Evolutionary conservation across 805 yeast genomes (phyloP), one percentile per base, ranked within the genome.

Genomic region (Kluyveromyces wickerhamii): DNA sequence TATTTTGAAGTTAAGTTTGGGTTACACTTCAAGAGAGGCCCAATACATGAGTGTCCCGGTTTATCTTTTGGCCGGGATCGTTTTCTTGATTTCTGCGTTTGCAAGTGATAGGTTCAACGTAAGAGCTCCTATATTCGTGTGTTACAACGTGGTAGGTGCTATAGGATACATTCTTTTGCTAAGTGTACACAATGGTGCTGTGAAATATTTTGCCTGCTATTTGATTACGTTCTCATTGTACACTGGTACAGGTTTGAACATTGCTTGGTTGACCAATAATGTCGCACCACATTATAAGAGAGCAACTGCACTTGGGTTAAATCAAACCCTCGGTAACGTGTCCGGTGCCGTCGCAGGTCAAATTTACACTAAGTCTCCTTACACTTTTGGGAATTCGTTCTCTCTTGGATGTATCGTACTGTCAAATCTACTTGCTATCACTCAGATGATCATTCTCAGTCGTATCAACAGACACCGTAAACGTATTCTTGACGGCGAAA

Each of bases 281-380:
- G 52, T 58, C 22, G 65, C 69, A 3, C 67, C 67, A 7, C 58
- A 56, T 36, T 66, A 59, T 49, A 62, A 62, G 36, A 57, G 71
- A 46, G 64, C 67, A 5, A 56, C 69, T 3, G 60, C 67, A 4
- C 46, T 67, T 33, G 71, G 67, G 7, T 35, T 54, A 23, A 65
- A 69, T 35, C 71, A 65, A 43, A 55, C 67, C 2, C 38, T 67
- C n/a, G 73, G 72, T 7, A 69, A 69, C 41, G 38, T 62, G 18
- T 58, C 72, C 4, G 74, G 74, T 35, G 66, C 62, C 3, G 51
- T 67, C 38, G 62, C 65, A 21, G 65, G 66, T 19, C 71, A 66
- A 43, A 61, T 67, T 18, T 68, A 66, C 48, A 47, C 64, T 22
- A 42, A 47, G 6, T 45, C 69, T 3, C 68, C 69, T 4, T 67